A percentile compares a stretch with the other conserved stretches of the same genome.
Evolutionary conservation across 305 asterid genomes (phyloP).

Genomic region (Solanum chacoense): DNA sequence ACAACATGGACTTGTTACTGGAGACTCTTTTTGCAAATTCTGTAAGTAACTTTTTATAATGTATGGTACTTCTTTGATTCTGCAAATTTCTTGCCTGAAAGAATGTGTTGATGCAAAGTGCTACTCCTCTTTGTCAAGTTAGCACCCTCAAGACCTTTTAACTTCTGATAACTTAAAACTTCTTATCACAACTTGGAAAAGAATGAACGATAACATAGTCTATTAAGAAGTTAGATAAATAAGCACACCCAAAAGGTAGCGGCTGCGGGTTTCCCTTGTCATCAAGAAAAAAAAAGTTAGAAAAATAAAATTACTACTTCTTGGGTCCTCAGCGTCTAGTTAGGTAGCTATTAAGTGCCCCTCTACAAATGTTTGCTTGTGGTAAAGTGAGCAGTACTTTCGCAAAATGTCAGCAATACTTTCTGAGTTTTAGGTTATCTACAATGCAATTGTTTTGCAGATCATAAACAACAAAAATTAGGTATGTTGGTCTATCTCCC

Average conservation of each 20-base stretch:
- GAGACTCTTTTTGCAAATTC: slow-evolving; percentile 64
- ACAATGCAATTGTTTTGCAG: not conserved
- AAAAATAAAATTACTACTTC: not conserved
- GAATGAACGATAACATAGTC: not conserved
- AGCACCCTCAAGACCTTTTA: not conserved
- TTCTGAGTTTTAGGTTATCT: not conserved
- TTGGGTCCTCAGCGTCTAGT: not conserved
- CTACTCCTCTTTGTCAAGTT: not conserved
- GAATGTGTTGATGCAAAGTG: not conserved
- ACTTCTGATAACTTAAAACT: not conserved
- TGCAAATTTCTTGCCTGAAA: not conserved
- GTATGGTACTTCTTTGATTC: not conserved
- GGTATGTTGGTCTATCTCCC: not conserved
- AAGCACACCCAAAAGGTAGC: not conserved
- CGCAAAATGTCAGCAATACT: not conserved
- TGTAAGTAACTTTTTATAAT: slow-evolving; percentile 33
- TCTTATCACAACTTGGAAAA: not conserved
- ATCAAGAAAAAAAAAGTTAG: not conserved
- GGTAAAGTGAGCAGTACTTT: not conserved
- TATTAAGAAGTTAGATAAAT: not conserved
- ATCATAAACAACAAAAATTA: not conserved
- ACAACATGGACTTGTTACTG: slow-evolving; percentile 52
- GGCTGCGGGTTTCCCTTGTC: not conserved
- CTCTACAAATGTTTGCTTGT: not conserved
- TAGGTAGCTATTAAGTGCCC: not conserved